A percentile compares a stretch with the other conserved stretches of the same genome.
These are phyloP conservation scores for Amanita polypyramis DNA, from an alignment of 768 basidiomycete genomes.

Conservation along the genomic window DNA sequence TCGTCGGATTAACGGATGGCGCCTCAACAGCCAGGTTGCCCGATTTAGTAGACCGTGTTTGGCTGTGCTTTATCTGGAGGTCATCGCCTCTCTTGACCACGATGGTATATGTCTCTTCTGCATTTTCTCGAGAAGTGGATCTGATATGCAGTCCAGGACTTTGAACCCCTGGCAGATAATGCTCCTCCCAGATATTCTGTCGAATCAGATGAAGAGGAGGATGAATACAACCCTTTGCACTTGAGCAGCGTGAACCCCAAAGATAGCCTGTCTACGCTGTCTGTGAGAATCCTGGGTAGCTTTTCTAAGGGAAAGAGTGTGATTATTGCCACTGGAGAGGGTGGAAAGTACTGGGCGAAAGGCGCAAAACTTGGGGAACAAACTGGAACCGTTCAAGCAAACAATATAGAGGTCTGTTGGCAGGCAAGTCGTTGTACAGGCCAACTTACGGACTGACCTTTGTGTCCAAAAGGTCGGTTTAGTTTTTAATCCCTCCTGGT, in stretches of 20 bases:
- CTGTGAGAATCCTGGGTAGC: conserved; percentile 30
- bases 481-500: conserved; percentile 40
- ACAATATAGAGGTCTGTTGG: neutral
- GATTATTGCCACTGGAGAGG: conserved; percentile 35
- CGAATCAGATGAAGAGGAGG: conserved; percentile 62
- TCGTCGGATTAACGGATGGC: neutral
- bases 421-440: neutral
- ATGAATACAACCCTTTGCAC: conserved; percentile 40
- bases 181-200: conserved; percentile 49
- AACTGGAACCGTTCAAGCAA: conserved; percentile 20
- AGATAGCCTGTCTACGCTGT: conserved; percentile 11
- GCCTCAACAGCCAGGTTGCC: neutral
- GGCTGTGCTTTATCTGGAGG: neutral
- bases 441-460: neutral
- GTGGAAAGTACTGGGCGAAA: conserved; percentile 38
- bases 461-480: conserved; percentile 35
- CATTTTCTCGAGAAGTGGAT: neutral
- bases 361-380: conserved; percentile 45
- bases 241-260: conserved; percentile 11
- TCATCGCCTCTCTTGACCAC: neutral
- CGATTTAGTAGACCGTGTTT: conserved; percentile 2
- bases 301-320: conserved; percentile 20
- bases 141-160: conserved; percentile 23
- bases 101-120: neutral
- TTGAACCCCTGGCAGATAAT: conserved; percentile 45